Conservation (phyloP, 179 eudicot species). For the Patellifolia procumbens region DNA sequence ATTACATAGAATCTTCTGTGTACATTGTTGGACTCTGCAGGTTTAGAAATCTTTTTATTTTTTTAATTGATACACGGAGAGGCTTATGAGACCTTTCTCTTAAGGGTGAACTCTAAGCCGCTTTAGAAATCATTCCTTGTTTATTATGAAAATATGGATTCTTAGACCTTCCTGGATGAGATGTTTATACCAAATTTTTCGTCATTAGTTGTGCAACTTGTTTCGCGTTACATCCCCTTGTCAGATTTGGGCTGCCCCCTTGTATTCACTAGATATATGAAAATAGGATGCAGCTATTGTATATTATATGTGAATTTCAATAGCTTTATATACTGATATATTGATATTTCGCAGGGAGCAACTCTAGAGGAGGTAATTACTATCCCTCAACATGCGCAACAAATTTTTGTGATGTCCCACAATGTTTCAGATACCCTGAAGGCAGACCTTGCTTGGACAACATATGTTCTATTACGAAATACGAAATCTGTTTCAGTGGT, state of each 20-base stretch:
- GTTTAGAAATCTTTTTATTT: no score
- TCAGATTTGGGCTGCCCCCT: not conserved
- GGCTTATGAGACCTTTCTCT: no score
- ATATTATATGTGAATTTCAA: not conserved
- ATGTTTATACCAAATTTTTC: not conserved
- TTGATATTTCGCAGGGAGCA: constrained; percentile 59
- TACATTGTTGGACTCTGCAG: not conserved
- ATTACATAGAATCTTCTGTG: not conserved
- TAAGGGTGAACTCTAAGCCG: no score
- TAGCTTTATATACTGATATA: constrained; percentile 2
- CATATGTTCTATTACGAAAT: constrained; percentile 77
- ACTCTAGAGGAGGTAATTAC: constrained; percentile 43
- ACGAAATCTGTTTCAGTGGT: constrained; percentile 88
- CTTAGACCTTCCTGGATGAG: not conserved
- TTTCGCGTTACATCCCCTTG: not conserved
- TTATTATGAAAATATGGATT: not conserved
- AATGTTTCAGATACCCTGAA: constrained; percentile 50
- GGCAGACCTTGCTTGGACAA: constrained; percentile 95
- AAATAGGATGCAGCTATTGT: not conserved
- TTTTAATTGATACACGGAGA: no score
- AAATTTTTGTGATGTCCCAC: constrained; percentile 69
- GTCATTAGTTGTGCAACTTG: not conserved
- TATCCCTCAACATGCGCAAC: constrained; percentile 63
- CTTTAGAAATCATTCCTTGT: not conserved
- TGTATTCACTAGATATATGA: not conserved